Evolutionary conservation across 2,329 filamentous ascomycete species (phyloP), one percentile per base, ranked within the genome.

Genomic region (Colletotrichum viniferum): DNA sequence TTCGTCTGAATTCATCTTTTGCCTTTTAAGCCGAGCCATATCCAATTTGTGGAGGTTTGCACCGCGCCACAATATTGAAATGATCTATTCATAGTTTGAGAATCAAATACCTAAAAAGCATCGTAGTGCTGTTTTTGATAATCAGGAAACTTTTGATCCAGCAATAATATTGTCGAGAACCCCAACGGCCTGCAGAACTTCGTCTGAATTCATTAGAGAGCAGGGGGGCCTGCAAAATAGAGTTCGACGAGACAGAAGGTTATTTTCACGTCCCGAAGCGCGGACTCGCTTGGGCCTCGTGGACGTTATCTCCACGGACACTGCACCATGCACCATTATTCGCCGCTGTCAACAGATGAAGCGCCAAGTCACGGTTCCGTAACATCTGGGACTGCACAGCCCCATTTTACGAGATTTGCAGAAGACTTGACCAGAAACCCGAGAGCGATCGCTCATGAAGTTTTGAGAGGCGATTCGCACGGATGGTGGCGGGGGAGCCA

Each of bases 301-400:
- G 13, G 48, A 28, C n/a, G 43, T 21, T 34, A n/a, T 24, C 21
- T 48, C 43, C 32, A 34, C 9, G n/a, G 13, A n/a, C 14, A 26
- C 7, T 26, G 13, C 21, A 28, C 16, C 43, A 67, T 48, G 62
- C 55, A 48, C 24, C 26, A 48, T 9, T 18, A 56, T 38, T 67
- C 28, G 38, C 30, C 55, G n/a, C 14, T 13, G 13, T 16, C 52
- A 48, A 43, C 24, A 43, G 16, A 68, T 55, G 16, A 61, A 69
- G 58, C 58, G 72, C 69, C 73, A 68, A 75, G 63, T 67, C 21
- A 24, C 56, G 26, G 28, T 56, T 75, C 56, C 38, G 73, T 63
- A 48, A 58, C 55, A 63, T 16, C 32, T 24, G n/a, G 9, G 24
- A n/a, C 14, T 67, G 63, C 73, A 72, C 58, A 68, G 56, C 69